Conservation (phyloP, 2,329 filamentous ascomycete genomes). For the Microcera coccophila region DNA sequence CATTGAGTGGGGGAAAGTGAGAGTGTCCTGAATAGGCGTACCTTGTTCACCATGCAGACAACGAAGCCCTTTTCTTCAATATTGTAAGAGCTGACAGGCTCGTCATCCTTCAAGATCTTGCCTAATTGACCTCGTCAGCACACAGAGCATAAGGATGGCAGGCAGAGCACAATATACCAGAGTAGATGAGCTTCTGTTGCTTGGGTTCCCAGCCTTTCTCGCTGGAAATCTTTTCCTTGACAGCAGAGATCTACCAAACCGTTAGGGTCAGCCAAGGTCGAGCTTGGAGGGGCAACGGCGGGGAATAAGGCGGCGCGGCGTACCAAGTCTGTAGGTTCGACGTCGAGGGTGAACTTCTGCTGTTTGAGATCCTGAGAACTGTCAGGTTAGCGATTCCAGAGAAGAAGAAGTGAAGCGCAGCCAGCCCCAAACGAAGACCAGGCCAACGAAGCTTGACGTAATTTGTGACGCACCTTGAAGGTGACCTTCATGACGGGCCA, state of each 20-base stretch:
- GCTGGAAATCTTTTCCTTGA: slow-evolving; percentile 87
- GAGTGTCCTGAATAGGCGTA: slow-evolving; percentile 40
- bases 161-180: slow-evolving; percentile 55
- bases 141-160: slow-evolving; percentile 8
- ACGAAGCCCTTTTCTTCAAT: slow-evolving; percentile 99
- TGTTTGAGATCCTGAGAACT: slow-evolving; percentile 84
- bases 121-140: slow-evolving; percentile 49
- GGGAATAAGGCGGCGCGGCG: slow-evolving; percentile 38
- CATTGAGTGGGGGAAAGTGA: not conserved
- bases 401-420: not conserved
- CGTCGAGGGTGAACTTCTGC: slow-evolving; percentile 95
- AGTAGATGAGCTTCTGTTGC: slow-evolving; percentile 95
- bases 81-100: slow-evolving; percentile 93
- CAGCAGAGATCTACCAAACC: slow-evolving; percentile 68
- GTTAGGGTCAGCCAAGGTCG: slow-evolving; percentile 9
- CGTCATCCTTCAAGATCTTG: slow-evolving; percentile 97
- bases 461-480: slow-evolving; percentile 51
- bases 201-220: slow-evolving; percentile 94
- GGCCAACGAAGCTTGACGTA: not conserved
- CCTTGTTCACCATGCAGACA: slow-evolving; percentile 98
- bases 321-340: slow-evolving; percentile 89
- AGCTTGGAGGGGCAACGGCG: slow-evolving; percentile 15
- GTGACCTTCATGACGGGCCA: slow-evolving; percentile 64
- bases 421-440: not conserved
- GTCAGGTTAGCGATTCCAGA: slow-evolving; percentile 7